phyloP scores from a whole-genome alignment of 176 grass and related monocot genomes.

The Juncus inflexus region DNA sequence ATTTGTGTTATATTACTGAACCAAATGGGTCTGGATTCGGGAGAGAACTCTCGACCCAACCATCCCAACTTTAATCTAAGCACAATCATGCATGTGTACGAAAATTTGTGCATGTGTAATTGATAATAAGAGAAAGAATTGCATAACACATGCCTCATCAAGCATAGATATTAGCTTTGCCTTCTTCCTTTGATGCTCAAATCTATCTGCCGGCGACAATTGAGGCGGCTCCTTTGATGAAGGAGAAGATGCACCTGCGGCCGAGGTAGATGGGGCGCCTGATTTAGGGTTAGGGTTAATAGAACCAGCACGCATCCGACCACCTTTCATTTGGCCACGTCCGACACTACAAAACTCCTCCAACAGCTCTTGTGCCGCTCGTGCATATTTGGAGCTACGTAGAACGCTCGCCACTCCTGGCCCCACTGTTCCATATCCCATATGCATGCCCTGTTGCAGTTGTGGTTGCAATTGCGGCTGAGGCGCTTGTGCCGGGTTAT shows the following conservation, averaged over 20 bases:
- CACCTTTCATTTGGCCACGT: constrained; percentile 59
- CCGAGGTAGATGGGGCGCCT: constrained; percentile 43
- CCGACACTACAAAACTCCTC: constrained; percentile 99
- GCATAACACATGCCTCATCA: constrained; percentile 73
- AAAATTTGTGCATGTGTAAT: constrained; percentile 26
- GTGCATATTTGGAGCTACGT: constrained; percentile 85
- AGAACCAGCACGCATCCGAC: constrained; percentile 21
- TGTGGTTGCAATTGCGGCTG: constrained; percentile 41
- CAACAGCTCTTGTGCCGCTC: constrained; percentile 81
- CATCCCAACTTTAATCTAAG: constrained; percentile 32
- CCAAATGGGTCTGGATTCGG: constrained; percentile 19
- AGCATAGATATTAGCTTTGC: constrained; percentile 97
- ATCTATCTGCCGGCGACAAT: constrained; percentile 84
- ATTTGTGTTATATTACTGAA: constrained; percentile 23
- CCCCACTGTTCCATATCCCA: constrained; percentile 51
- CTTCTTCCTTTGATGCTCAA: constrained; percentile 95
- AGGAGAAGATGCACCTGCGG: constrained; percentile 49
- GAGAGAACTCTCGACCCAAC: constrained; percentile 21
- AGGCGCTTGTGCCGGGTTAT: constrained; percentile 47
- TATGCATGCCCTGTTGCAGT: constrained; percentile 66
- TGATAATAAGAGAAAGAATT: background rate
- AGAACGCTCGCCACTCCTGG: constrained; percentile 47
- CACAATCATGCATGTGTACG: constrained; percentile 19
- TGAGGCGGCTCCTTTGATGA: constrained; percentile 59
- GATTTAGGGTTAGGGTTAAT: constrained; percentile 51